These are phyloP conservation scores for Phalaenopsis aphrodite DNA, from an alignment of 106 monocot genomes.

Conservation along the genomic window DNA sequence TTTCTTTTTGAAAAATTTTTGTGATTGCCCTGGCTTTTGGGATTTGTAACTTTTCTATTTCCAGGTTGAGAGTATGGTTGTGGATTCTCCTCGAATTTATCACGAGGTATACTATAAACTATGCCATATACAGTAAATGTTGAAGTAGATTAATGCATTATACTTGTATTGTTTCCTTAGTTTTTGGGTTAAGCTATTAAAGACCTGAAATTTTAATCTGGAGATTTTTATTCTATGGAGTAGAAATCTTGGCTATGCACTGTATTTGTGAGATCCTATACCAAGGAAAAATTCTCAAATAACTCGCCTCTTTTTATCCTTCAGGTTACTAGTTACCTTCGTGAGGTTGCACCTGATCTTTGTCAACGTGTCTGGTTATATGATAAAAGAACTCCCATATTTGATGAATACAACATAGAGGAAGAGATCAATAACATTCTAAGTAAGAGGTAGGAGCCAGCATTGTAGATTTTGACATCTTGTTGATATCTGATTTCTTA, in stretches of 20 bases:
- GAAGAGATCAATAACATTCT: constrained; percentile 86
- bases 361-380: constrained; percentile 69
- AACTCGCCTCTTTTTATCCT: constrained; percentile 5
- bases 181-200: background rate
- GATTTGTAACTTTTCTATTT: background rate
- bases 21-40: background rate
- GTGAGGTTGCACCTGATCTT: constrained; percentile 87
- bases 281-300: background rate
- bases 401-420: constrained; percentile 93
- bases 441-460: constrained; percentile 58
- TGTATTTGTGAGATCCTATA: background rate
- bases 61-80: constrained; percentile 85
- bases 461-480: background rate
- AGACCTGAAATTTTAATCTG: background rate
- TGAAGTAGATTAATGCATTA: background rate
- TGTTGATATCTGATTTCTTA: background rate
- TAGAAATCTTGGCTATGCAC: background rate
- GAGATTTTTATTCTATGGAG: background rate
- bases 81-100: constrained; percentile 89
- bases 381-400: constrained; percentile 71
- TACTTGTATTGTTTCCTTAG: background rate
- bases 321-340: constrained; percentile 89
- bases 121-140: background rate
- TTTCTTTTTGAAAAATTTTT: background rate
- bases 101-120: constrained; percentile 48